These are phyloP conservation scores for Rhizopogon vesiculosus DNA, from an alignment of 768 basidiomycete genomes.

Conservation along the genomic window DNA sequence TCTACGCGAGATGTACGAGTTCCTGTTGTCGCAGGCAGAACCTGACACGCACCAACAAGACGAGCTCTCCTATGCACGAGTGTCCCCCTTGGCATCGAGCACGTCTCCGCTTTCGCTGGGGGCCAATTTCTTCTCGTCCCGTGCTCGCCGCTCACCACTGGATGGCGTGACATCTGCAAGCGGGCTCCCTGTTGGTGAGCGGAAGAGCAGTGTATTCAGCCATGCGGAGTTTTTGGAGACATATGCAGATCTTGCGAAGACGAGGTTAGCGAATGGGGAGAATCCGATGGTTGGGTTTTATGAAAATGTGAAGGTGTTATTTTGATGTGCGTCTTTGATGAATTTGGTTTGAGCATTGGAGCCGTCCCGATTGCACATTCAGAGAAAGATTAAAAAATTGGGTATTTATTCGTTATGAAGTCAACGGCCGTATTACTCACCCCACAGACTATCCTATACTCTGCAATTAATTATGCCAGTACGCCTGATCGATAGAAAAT, in stretches of 20 bases:
- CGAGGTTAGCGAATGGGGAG: slow-evolving; percentile 73
- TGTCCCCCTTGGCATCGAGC: slow-evolving; percentile 48
- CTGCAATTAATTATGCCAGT: no score
- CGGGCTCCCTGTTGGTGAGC: slow-evolving; percentile 75
- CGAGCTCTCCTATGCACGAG: slow-evolving; percentile 29
- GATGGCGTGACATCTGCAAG: slow-evolving; percentile 74
- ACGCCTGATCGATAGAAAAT: no score
- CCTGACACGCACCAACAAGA: slow-evolving; percentile 10
- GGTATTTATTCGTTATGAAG: neutral
- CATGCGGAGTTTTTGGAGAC: slow-evolving; percentile 88
- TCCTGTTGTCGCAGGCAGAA: slow-evolving; percentile 57
- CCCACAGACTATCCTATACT: no score
- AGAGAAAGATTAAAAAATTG: neutral
- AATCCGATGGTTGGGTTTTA: slow-evolving; percentile 90
- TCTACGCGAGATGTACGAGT: slow-evolving; percentile 88
- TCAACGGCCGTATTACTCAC: neutral
- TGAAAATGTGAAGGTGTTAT: slow-evolving; percentile 90
- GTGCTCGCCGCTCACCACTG: slow-evolving; percentile 48
- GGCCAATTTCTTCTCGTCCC: slow-evolving; percentile 64
- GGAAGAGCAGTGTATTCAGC: slow-evolving; percentile 77
- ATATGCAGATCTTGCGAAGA: slow-evolving; percentile 72
- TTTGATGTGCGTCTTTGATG: slow-evolving; percentile 35
- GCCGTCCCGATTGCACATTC: neutral
- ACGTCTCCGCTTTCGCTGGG: slow-evolving; percentile 50
- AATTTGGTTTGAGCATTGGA: neutral